Base-by-base conservation (phyloP, 2,329 filamentous ascomycete genomes). In the Acrodontium crateriforme region DNA sequence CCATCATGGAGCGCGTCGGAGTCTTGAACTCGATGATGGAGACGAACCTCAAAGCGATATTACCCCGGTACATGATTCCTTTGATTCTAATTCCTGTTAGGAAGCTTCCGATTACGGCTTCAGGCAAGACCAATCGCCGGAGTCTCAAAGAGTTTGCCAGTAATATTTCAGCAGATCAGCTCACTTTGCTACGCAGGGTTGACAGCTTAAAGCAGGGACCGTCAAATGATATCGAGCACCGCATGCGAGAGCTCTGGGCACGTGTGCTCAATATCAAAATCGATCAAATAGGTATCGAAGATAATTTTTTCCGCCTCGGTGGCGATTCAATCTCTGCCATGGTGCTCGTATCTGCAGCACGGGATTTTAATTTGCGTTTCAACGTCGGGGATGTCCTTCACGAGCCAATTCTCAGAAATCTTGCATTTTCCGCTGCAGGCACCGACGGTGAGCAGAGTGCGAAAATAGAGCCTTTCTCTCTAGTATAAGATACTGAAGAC, bases 21-120 rank as follows among this genome's bases (percentile, higher is more conserved):
- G n/a, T n/a, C n/a, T n/a, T n/a, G n/a, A n/a, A n/a, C n/a, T n/a
- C n/a, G n/a, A n/a, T n/a, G n/a, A n/a, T n/a, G n/a, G 8, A 20
- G 18, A n/a, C 18, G n/a, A n/a, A 8, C 8, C 49, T 91, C 0
- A 52, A 59, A 22, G 56, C 63, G 3, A 56, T 58, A 0, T 54
- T 94, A 1, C 76, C 82, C 0, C 45, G 53, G 0, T 92, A 92
- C 49, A 89, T 89, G 80, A 54, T 91, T 1, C 85, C 85, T 0
- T 72, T 71, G 1, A 69, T 74, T 33, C 53, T 91, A 3, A 57
- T 94, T 5, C 78, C 79, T 0, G 60, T 93, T 6, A 67, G 70
- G 1, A 46, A 52, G 1, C 61, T 93, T 21, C 83, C 84, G 0
- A 64, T 76, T 41, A 91, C 78, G 0, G 49, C 68, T 0, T 78